phyloP scores from a whole-genome alignment of 192 early-diverging fungal genomes.

The Backusella macrospora region DNA sequence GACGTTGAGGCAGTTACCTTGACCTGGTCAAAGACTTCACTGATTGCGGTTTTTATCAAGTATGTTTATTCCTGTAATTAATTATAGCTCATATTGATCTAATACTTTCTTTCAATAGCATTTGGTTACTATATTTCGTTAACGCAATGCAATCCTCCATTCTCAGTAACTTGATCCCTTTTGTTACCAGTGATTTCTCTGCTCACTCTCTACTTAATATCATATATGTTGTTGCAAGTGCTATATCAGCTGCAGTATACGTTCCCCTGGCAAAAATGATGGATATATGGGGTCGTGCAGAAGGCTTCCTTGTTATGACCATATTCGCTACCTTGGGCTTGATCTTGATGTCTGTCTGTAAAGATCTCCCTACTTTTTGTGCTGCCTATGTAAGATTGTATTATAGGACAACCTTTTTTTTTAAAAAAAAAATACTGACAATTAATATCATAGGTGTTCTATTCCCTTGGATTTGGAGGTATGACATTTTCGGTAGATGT shows the following conservation, averaged over 20 bases:
- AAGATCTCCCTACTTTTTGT: conserved; percentile 14
- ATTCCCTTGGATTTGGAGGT: conserved; percentile 1
- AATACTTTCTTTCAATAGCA: neutral
- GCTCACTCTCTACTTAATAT: conserved; percentile 12
- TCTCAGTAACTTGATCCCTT: conserved; percentile 6
- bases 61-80: neutral
- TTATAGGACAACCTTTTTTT: neutral
- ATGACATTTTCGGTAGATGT: conserved; percentile 8
- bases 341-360: conserved; percentile 13
- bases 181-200: conserved; percentile 17
- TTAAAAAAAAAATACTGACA: neutral
- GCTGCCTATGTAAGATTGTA: conserved; percentile 12
- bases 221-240: conserved; percentile 15
- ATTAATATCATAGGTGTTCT: neutral
- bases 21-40: neutral
- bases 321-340: conserved; percentile 3
- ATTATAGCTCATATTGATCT: neutral
- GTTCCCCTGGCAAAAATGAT: conserved; percentile 10
- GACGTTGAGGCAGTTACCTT: conserved; percentile 12
- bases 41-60: neutral
- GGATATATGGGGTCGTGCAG: conserved; percentile 15
- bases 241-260: conserved; percentile 14
- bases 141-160: conserved; percentile 20
- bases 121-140: conserved; percentile 8
- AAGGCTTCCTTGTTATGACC: conserved; percentile 21